Conservation (phyloP, 2,329 filamentous ascomycete species). For the Cyphellophora europaea region DNA sequence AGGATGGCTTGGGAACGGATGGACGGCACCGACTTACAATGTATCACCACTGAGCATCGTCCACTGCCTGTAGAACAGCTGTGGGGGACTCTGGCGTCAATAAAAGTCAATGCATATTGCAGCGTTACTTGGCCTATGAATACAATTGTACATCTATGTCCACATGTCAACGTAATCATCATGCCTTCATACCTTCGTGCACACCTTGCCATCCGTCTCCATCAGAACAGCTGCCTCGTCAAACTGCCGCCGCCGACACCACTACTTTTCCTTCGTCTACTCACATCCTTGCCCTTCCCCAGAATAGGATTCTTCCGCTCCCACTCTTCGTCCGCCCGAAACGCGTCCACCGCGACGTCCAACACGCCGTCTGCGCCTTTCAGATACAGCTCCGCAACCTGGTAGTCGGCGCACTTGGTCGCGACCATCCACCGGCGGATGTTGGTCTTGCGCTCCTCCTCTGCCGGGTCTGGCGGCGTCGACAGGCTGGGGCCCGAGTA, state of each 20-base stretch:
- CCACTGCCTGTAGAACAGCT: no score
- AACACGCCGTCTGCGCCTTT: conserved; percentile 61
- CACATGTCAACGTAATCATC: no score
- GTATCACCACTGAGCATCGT: no score
- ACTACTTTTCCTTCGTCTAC: no score
- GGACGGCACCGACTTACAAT: no score
- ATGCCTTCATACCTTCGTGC: no score
- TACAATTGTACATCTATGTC: no score
- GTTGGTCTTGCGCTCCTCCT: conserved; percentile 63
- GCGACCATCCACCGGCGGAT: conserved; percentile 70
- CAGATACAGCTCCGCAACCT: conserved; percentile 66
- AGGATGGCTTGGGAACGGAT: no score
- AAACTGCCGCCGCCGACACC: not conserved
- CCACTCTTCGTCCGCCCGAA: conserved; percentile 65
- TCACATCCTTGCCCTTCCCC: conserved; percentile 13
- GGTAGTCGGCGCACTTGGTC: conserved; percentile 55
- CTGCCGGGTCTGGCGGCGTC: conserved; percentile 38
- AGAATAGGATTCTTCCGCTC: conserved; percentile 58
- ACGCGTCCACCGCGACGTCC: conserved; percentile 53
- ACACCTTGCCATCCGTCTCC: no score
- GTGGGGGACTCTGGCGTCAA: no score
- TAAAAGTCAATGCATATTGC: no score
- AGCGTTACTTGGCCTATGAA: no score
- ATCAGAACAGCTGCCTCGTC: not conserved
- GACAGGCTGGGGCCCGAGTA: conserved; percentile 46